phyloP scores from a whole-genome alignment of 345 rosid genomes.

The Ceriops decandra region DNA sequence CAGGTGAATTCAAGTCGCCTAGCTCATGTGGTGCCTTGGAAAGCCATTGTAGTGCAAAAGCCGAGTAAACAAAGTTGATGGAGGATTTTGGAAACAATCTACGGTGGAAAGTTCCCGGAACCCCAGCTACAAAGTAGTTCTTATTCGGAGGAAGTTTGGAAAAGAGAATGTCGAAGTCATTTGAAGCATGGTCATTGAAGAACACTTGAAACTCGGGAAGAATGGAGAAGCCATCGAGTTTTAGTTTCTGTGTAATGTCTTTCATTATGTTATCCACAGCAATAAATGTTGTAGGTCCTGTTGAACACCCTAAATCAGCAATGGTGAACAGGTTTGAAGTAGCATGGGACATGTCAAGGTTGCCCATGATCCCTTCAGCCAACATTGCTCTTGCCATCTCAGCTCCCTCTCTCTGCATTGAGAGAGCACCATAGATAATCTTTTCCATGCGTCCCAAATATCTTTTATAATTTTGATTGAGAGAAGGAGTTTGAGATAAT shows the following conservation, averaged over 20 bases:
- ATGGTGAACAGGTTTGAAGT: slow-evolving; percentile 1
- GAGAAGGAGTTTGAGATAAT: too few species aligned
- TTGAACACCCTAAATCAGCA: slow-evolving; percentile 16
- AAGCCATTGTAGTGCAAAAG: slow-evolving; percentile 6
- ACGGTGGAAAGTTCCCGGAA: slow-evolving; percentile 7
- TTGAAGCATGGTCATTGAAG: slow-evolving; percentile 10
- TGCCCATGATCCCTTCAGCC: not conserved
- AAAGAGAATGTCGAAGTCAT: slow-evolving; percentile 13
- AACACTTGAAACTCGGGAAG: slow-evolving; percentile 9
- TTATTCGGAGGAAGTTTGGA: slow-evolving; percentile 5
- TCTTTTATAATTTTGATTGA: too few species aligned
- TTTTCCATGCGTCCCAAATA: not conserved
- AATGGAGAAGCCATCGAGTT: not conserved
- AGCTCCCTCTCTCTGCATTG: slow-evolving; percentile 2
- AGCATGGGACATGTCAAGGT: slow-evolving; percentile 3
- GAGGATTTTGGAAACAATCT: slow-evolving; percentile 9
- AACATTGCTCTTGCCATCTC: not conserved
- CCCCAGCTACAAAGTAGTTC: slow-evolving; percentile 9
- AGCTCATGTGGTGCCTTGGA: slow-evolving; percentile 9
- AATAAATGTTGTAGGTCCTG: slow-evolving; percentile 11
- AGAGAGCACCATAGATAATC: not conserved
- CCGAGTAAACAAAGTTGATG: slow-evolving; percentile 5
- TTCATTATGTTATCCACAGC: slow-evolving; percentile 5
- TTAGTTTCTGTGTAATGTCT: not conserved
- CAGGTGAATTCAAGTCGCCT: slow-evolving; percentile 19